A percentile compares a stretch with the other conserved stretches of the same genome.
These are phyloP conservation scores for Boeremia exigua DNA, from an alignment of 2,329 filamentous ascomycete genomes.

Conservation along the genomic window DNA sequence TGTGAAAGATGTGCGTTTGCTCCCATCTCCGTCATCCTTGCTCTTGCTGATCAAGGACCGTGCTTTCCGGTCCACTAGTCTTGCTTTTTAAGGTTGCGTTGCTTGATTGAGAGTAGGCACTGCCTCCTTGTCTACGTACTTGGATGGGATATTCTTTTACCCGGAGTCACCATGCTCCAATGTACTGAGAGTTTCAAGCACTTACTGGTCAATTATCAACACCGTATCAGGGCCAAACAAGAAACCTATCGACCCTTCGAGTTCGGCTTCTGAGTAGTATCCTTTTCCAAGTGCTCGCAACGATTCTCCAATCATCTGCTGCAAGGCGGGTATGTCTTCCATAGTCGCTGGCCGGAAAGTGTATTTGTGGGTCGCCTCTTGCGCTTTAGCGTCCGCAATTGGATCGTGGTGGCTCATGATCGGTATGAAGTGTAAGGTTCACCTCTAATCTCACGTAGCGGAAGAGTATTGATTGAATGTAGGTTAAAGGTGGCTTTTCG, in stretches of 20 bases:
- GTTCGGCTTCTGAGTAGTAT: conserved; percentile 41
- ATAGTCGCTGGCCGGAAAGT: conserved; percentile 36
- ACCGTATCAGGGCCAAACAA: conserved; percentile 46
- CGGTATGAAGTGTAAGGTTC: background rate
- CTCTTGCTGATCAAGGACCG: background rate
- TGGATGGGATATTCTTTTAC: too few species aligned
- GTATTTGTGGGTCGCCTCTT: conserved; percentile 42
- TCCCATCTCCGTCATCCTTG: background rate
- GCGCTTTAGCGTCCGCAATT: conserved; percentile 38
- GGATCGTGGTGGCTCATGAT: conserved; percentile 26
- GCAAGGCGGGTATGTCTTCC: conserved; percentile 40
- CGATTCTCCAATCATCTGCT: conserved; percentile 38
- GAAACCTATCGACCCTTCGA: conserved; percentile 46
- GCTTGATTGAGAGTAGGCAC: too few species aligned
- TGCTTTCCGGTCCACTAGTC: background rate
- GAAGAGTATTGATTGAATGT: background rate
- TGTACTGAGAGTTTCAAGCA: background rate
- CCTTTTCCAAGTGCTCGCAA: conserved; percentile 35
- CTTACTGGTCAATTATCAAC: conserved; percentile 38
- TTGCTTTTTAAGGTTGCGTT: too few species aligned
- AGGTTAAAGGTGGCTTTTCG: background rate
- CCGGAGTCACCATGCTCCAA: background rate
- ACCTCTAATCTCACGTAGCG: background rate
- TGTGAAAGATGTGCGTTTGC: background rate
- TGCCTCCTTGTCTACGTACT: too few species aligned